Conservation (phyloP, 139 green algal species). For the Micractinium sp. region DNA sequence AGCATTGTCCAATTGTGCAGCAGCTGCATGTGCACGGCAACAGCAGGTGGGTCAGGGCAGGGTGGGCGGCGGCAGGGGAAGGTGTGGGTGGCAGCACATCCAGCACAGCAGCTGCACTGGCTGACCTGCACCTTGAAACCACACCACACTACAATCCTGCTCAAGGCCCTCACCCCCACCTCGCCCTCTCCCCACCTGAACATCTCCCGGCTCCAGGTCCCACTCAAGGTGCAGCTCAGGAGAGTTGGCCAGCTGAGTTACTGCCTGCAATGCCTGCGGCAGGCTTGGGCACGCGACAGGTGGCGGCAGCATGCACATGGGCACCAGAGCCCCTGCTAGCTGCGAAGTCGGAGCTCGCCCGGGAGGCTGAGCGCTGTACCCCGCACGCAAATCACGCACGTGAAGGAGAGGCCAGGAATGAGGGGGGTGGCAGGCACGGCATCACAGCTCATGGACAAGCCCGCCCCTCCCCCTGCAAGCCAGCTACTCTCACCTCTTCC, state of each 20-base stretch:
- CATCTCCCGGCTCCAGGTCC: constrained; percentile 13
- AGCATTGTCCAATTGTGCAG: constrained; percentile 64
- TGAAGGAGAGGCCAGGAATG: no score
- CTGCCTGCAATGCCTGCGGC: constrained; percentile 25
- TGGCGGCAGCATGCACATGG: neutral
- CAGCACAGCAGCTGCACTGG: no score
- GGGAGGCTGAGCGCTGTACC: no score
- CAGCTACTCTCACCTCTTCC: constrained; percentile 29
- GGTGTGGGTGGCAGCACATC: neutral
- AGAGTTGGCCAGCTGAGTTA: constrained; percentile 38
- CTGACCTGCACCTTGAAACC: no score
- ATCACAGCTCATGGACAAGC: no score
- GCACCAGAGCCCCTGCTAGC: neutral
- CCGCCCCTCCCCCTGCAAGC: no score
- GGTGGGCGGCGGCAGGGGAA: constrained; percentile 36
- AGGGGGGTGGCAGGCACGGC: no score
- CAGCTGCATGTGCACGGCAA: no score
- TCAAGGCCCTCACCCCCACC: no score
- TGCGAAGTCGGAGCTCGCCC: no score
- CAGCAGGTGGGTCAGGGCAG: no score
- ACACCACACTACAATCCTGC: neutral
- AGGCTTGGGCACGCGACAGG: neutral
- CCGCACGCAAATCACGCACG: no score
- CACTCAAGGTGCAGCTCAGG: constrained; percentile 56
- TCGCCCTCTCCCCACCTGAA: neutral